Conservation (phyloP, 345 rosid genomes). For the Citrus inodora region DNA sequence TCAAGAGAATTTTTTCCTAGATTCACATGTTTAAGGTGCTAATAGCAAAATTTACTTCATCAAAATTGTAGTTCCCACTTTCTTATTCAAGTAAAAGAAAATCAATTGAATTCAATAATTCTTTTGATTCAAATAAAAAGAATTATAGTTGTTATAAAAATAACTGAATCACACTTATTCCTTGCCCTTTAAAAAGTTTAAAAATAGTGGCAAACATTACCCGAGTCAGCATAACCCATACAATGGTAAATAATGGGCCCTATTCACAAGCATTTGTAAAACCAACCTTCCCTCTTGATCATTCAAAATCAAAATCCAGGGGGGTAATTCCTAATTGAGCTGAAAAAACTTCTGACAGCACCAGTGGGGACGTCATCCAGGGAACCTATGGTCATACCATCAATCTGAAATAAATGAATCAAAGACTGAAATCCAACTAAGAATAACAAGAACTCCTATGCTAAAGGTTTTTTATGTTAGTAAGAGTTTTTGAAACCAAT, state of each 20-base stretch:
- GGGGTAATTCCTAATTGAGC: slow-evolving; percentile 81
- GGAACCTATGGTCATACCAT: slow-evolving; percentile 72
- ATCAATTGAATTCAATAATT: neutral
- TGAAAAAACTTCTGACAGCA: slow-evolving; percentile 69
- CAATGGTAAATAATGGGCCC: neutral
- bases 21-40: neutral
- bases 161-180: neutral
- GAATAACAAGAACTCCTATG: neutral
- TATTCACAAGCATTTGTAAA: slow-evolving; percentile 15
- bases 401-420: slow-evolving; percentile 52
- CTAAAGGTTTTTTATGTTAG: neutral
- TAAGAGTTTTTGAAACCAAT: neutral
- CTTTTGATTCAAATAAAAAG: neutral
- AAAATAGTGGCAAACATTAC: neutral
- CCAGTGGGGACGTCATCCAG: slow-evolving; percentile 75
- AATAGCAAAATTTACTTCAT: neutral
- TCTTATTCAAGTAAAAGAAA: neutral
- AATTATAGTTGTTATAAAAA: no score
- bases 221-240: neutral
- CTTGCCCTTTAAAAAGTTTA: neutral
- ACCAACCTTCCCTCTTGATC: slow-evolving; percentile 88
- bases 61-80: neutral
- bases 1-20: neutral
- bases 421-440: slow-evolving; percentile 20
- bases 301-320: slow-evolving; percentile 92